phyloP scores from a whole-genome alignment of 257 asterid genomes.

The Paraleonurus japonicus region DNA sequence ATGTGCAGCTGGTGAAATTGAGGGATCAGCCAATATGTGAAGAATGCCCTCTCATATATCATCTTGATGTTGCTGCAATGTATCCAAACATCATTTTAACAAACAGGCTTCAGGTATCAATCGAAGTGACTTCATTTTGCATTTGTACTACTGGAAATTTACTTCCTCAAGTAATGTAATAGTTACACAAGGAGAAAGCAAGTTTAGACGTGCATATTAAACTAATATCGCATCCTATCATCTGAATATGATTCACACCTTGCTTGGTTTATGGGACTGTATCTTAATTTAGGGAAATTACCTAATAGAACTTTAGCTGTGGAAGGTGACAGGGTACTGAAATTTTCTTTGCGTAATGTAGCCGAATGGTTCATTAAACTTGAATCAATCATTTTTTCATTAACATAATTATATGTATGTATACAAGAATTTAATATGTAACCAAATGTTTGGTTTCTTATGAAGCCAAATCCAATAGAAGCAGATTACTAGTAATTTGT shows the following conservation, averaged over 20 bases:
- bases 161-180: slow-evolving; percentile 1
- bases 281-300: slow-evolving; percentile 8
- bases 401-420: neutral
- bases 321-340: neutral
- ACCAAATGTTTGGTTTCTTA: neutral
- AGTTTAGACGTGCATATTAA: slow-evolving; percentile 3
- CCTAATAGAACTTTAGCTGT: slow-evolving; percentile 9
- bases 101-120: slow-evolving; percentile 94
- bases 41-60: slow-evolving; percentile 95
- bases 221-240: slow-evolving; percentile 8
- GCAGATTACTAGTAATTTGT: neutral
- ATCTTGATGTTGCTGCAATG: slow-evolving; percentile 99
- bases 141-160: slow-evolving; percentile 22
- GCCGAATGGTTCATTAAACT: slow-evolving; percentile 11
- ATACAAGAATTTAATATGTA: too few relatives aligned
- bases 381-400: slow-evolving; percentile 1
- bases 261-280: slow-evolving; percentile 9
- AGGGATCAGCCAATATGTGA: slow-evolving; percentile 78
- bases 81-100: slow-evolving; percentile 97
- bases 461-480: neutral
- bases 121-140: slow-evolving; percentile 23
- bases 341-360: neutral
- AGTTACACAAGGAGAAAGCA: slow-evolving; percentile 4
- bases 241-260: slow-evolving; percentile 15
- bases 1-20: slow-evolving; percentile 70